Evolutionary conservation across 176 grass and related monocot species (phyloP).

Genomic region (Ensete ventricosum): DNA sequence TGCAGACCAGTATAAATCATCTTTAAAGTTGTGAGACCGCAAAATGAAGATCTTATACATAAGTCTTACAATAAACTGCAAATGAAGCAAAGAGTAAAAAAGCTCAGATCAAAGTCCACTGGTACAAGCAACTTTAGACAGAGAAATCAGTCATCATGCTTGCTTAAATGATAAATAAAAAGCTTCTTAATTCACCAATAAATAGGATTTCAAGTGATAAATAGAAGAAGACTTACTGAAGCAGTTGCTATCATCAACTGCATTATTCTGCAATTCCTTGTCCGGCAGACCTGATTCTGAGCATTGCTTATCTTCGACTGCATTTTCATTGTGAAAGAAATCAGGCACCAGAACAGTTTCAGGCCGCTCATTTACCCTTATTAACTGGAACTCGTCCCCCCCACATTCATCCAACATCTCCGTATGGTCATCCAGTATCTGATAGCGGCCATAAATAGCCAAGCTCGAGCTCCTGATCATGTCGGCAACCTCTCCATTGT

Average conservation of each 20-base stretch:
- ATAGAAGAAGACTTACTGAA: conserved; percentile 17
- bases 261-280: conserved; percentile 38
- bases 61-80: background rate
- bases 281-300: conserved; percentile 25
- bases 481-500: conserved; percentile 14
- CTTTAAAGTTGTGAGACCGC: too few relatives aligned
- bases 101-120: too few relatives aligned
- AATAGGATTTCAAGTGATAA: background rate
- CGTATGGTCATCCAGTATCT: conserved; percentile 83
- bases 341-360: conserved; percentile 31
- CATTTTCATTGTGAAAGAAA: conserved; percentile 18
- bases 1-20: too few relatives aligned
- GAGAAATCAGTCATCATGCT: too few relatives aligned
- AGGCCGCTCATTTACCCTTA: conserved; percentile 5
- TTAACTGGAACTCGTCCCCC: conserved; percentile 33
- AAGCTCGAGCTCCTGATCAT: conserved; percentile 34
- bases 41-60: background rate
- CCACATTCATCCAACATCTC: conserved; percentile 70
- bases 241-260: background rate
- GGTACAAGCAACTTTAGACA: too few relatives aligned
- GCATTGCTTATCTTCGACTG: conserved; percentile 27
- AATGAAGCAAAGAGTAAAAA: too few relatives aligned
- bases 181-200: conserved; percentile 5
- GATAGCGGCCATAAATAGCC: conserved; percentile 69
- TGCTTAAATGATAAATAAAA: background rate